Conservation (phyloP, 2,329 filamentous ascomycete genomes). For the Arthrobotrys sphaeroides region DNA sequence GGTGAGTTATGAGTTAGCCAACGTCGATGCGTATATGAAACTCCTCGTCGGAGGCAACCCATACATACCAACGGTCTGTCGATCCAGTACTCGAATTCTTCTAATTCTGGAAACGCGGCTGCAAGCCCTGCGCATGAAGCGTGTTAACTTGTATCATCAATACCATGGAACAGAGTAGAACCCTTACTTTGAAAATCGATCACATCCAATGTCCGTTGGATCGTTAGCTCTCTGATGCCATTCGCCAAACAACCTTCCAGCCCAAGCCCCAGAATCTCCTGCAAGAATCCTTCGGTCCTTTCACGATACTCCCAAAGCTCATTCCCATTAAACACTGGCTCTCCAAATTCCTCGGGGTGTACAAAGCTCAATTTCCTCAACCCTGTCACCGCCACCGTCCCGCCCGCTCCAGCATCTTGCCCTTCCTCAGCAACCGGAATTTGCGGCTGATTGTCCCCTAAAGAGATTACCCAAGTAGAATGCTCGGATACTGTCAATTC, state of each 20-base stretch:
- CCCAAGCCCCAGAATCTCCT: background rate
- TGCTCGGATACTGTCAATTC: constrained; percentile 11
- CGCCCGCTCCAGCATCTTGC: background rate
- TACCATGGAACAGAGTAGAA: background rate
- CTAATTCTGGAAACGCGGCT: background rate
- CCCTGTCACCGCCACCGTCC: background rate
- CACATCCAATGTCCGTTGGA: constrained; percentile 3
- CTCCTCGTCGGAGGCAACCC: background rate
- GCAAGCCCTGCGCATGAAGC: background rate
- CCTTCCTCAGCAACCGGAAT: background rate
- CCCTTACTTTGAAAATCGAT: constrained; percentile 6
- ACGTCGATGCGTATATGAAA: too few relatives aligned
- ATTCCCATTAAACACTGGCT: background rate
- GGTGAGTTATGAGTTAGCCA: background rate
- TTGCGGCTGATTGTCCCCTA: constrained; percentile 1
- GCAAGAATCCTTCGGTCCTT: background rate
- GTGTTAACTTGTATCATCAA: background rate
- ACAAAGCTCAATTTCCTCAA: constrained; percentile 6
- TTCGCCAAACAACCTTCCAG: background rate
- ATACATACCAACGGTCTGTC: constrained; percentile 7
- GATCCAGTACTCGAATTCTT: constrained; percentile 15
- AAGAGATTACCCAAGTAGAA: background rate
- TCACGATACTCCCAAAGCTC: constrained; percentile 1
- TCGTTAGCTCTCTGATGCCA: background rate
- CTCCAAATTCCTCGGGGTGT: background rate